Percentiles rank a stretch among this genome's conserved stretches.
These are phyloP conservation scores for Neonectria coccinea DNA, from an alignment of 2,329 filamentous ascomycete species.

Conservation along the genomic window DNA sequence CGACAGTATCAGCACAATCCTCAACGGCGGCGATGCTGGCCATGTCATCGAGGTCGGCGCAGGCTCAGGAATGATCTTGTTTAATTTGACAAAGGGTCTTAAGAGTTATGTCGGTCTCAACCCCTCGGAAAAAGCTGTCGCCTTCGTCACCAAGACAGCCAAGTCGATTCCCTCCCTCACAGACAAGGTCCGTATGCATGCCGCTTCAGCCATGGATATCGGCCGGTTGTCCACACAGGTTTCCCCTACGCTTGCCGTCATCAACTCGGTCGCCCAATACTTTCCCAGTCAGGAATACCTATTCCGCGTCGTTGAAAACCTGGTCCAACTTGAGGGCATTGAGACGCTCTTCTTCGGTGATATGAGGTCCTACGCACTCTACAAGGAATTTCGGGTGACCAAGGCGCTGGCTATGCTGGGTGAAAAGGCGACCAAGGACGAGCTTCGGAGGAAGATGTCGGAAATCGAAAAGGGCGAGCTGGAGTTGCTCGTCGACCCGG, in stretches of 20 bases:
- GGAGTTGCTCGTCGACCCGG: conserved; percentile 44
- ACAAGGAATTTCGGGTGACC: conserved; percentile 32
- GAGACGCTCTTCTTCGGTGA: conserved; percentile 39
- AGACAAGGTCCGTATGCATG: conserved; percentile 22
- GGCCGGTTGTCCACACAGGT: neutral
- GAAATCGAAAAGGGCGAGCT: conserved; percentile 32
- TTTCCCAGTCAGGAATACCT: conserved; percentile 45
- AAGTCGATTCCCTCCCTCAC: conserved; percentile 25
- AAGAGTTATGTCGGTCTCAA: conserved; percentile 46
- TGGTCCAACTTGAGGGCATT: conserved; percentile 13
- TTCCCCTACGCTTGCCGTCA: conserved; percentile 35
- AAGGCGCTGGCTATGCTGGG: conserved; percentile 22
- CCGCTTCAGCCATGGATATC: conserved; percentile 40
- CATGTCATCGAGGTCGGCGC: conserved; percentile 48
- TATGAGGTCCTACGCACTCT: conserved; percentile 36
- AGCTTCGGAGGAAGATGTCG: conserved; percentile 20
- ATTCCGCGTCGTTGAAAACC: conserved; percentile 22
- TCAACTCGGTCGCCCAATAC: conserved; percentile 48
- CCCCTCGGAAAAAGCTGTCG: conserved; percentile 36
- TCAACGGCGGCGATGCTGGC: conserved; percentile 18
- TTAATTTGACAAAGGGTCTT: conserved; percentile 35
- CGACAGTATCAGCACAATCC: conserved; percentile 42
- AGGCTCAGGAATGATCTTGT: conserved; percentile 49
- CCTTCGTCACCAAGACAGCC: conserved; percentile 32
- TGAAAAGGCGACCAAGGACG: conserved; percentile 14